Evolutionary conservation across 1,284 basidiomycete genomes (phyloP), one percentile per base, ranked within the genome.

Genomic region (Cystobasidium pallidum): DNA sequence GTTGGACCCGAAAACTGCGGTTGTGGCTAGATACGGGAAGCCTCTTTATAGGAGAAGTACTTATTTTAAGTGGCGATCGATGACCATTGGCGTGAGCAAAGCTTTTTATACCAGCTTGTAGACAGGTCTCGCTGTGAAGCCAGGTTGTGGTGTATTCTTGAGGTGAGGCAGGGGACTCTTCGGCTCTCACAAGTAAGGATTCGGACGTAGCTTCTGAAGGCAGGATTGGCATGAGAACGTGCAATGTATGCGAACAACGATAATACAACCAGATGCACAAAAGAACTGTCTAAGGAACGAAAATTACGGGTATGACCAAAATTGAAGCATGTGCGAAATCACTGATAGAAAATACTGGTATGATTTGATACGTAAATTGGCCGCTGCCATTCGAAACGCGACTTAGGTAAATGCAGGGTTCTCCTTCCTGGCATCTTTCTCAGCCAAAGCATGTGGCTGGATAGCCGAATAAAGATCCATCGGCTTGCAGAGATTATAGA

Each of bases 391-490:
- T 24, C 17, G 36, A 10, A 34, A 34, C 10, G 36, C 24, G 21
- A 1, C 15, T 6, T 28, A 49, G 24, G 45, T 26, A 28, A 71
- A 71, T 7, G 68, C 68, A 17, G 68, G 68, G n/a, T 71, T 71
- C 36, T 71, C 68, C 21, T 54, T n/a, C 26, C 68, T 36, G 17
- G 47, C 55, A 64, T 71, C 68, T 26, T 54, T 57, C 26, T 55
- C 34, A 8, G 55, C 68, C 21, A 30, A 41, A 19, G 45, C 68
- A 30, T 71, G 68, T 15, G 68, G 54, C n/a, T 71, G 54, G 26
- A 71, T 71, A 39, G 59, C 61, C 26, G 68, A 71, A 21, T 58
- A 71, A 21, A 71, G 59, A 28, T 71, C 68, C 68, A 71, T 71
- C 17, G 68, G 68, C 28, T 59, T 63, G 61, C 68, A 71, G 47